A percentile compares a stretch with the other conserved stretches of the same genome.
Conservation (phyloP, 1,284 basidiomycete genomes). For the Sporisorium graminicola region DNA sequence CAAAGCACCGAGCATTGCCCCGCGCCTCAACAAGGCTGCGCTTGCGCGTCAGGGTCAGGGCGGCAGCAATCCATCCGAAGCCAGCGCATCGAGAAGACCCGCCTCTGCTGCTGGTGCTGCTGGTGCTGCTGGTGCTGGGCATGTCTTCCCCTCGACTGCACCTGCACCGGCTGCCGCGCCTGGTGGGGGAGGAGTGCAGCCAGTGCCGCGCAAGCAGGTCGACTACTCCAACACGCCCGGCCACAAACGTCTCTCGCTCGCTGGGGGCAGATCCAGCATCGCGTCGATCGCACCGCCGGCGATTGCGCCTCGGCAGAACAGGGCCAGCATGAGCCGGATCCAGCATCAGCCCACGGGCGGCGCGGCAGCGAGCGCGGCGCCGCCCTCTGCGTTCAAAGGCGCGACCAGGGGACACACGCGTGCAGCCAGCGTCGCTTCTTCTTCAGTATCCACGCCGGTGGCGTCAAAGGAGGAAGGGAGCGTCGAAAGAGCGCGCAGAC, state of each 20-base stretch:
- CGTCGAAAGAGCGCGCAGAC: conserved; percentile 10
- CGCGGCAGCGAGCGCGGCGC: neutral
- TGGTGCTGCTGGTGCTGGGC: too few relatives aligned
- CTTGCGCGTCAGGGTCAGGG: conserved; percentile 39
- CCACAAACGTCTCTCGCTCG: conserved; percentile 39
- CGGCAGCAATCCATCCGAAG: conserved; percentile 5
- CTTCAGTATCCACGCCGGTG: neutral
- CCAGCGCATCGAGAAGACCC: too few relatives aligned
- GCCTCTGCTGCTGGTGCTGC: conserved; percentile 7
- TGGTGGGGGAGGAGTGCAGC: neutral
- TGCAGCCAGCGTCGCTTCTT: neutral
- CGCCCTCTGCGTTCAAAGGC: neutral
- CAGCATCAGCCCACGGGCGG: neutral
- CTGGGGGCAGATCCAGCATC: neutral
- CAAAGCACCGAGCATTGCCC: conserved; percentile 43
- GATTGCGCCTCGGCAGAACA: conserved; percentile 19
- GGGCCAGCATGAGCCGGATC: conserved; percentile 26
- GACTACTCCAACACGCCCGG: conserved; percentile 56
- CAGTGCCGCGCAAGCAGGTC: conserved; percentile 28
- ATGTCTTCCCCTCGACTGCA: conserved; percentile 6
- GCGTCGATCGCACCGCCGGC: conserved; percentile 11
- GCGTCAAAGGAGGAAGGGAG: neutral
- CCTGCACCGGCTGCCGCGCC: neutral
- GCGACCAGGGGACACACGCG: neutral
- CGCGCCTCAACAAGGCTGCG: conserved; percentile 54